Evolutionary conservation across 352 stramenopile genomes (phyloP), one percentile per base, ranked within the genome.

Genomic region (Peronospora tabacina): DNA sequence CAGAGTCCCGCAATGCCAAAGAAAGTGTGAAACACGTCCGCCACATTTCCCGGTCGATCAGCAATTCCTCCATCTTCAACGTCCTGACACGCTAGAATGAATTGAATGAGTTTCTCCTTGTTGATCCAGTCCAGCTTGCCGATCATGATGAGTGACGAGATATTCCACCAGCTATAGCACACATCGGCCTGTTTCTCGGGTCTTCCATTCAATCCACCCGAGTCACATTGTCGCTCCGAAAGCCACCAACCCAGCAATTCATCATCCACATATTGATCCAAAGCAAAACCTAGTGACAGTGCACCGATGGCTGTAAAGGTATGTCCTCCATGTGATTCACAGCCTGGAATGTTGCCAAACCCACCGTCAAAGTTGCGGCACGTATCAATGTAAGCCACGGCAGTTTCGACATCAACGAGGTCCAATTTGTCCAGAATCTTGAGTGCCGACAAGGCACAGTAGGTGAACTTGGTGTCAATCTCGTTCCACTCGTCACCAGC

Each of bases 111-210:
- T 56, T 94, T 96, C 28, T 92, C 80, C 45, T 82, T 83, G 66
- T 90, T 94, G 58, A 99, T 98, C 88, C 91, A 99, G 59, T 97
- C 79, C 15, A 94, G 68, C 53, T 94, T 95, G 26, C 79, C 68
- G 63, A 98, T 85, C 63, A 99, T 98, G 29, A 90, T 95, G 34
- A 99, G 79, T 26, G 82, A 91, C 49, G 90, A 95, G 35, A 99
- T 86, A 68, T 98, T 98, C 97, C 97, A 99, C 96, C 97, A 99
- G 49, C 88, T 98, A 68, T 99, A 99, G 69, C 96, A 99, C 36
- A 99, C 95, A 69, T 99, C 97, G 0, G 96, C 93, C 56, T 99
- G 96, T 81, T 99, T 99, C 75, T 99, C 97, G 0, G 96, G 96
- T 32, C 96, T 74, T 7, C 97, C 97, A 63, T 99, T 99, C 20